phyloP scores from a whole-genome alignment of 768 basidiomycete species.

The Collybia sp. region DNA sequence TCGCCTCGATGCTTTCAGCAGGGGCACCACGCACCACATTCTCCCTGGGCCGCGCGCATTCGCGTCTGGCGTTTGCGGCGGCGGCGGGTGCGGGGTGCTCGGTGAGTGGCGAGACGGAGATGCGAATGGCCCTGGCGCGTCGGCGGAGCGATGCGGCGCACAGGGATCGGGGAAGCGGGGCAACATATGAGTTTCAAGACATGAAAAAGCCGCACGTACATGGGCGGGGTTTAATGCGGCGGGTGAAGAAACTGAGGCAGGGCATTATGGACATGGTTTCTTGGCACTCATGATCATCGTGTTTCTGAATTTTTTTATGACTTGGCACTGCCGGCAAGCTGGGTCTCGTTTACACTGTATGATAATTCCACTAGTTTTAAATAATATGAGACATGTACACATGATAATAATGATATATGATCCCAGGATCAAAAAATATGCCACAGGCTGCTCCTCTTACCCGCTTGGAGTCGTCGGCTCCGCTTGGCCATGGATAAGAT shows the following conservation, averaged over 20 bases:
- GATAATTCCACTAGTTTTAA: too few relatives aligned
- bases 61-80: constrained; percentile 12
- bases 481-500: constrained; percentile 10
- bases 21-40: constrained; percentile 7
- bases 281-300: too few relatives aligned
- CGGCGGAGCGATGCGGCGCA: constrained; percentile 17
- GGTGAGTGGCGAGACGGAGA: constrained; percentile 55
- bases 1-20: constrained; percentile 1
- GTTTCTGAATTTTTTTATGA: too few relatives aligned
- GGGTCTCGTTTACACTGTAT: too few relatives aligned
- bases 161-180: constrained; percentile 1
- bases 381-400: too few relatives aligned
- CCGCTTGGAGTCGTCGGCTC: constrained; percentile 8
- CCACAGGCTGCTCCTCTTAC: constrained; percentile 9
- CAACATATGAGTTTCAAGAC: constrained; percentile 14
- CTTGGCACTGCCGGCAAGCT: too few relatives aligned
- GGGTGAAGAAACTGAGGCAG: constrained; percentile 7
- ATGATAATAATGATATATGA: too few relatives aligned
- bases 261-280: background rate
- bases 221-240: constrained; percentile 5
- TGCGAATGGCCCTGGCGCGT: constrained; percentile 49
- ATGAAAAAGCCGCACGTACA: constrained; percentile 6
- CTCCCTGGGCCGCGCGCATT: constrained; percentile 23
- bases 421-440: constrained; percentile 6
- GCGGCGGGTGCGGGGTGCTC: constrained; percentile 37